phyloP scores from a whole-genome alignment of 2,329 filamentous ascomycete genomes.

The Exophiala spinifera region DNA sequence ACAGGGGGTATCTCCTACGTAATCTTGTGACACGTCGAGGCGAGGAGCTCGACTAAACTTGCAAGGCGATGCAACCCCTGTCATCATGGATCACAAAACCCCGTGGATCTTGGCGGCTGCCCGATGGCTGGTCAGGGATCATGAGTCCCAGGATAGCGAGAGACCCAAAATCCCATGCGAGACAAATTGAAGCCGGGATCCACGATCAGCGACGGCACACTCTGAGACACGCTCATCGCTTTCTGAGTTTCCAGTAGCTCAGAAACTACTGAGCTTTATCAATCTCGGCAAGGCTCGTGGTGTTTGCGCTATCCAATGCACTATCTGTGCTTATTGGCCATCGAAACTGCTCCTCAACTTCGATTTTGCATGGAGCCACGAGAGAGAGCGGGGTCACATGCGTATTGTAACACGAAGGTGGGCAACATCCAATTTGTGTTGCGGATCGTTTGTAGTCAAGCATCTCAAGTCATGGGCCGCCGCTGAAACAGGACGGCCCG shows the following conservation, averaged over 20 bases:
- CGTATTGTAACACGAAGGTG: constrained; percentile 5
- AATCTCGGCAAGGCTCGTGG: constrained; percentile 23
- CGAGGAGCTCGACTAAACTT: constrained; percentile 6
- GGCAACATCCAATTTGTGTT: constrained; percentile 13
- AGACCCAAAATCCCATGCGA: constrained; percentile 7
- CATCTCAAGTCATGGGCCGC: constrained; percentile 4
- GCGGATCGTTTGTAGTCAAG: constrained; percentile 14
- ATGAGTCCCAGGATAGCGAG: not conserved
- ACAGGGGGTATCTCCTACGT: constrained; percentile 22
- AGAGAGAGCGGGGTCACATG: constrained; percentile 18
- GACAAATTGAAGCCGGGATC: not conserved
- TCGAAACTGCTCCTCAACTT: constrained; percentile 15
- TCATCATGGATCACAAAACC: not conserved
- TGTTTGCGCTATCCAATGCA: constrained; percentile 7
- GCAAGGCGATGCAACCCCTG: constrained; percentile 14
- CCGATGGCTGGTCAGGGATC: not conserved
- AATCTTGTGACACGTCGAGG: constrained; percentile 22
- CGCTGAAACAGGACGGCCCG: constrained; percentile 23
- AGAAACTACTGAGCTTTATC: constrained; percentile 9
- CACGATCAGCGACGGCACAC: constrained; percentile 19
- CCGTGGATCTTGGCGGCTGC: not conserved
- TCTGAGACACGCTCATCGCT: constrained; percentile 21
- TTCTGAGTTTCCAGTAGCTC: not conserved
- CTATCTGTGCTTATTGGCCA: constrained; percentile 16
- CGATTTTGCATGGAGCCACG: constrained; percentile 6